A percentile compares a stretch with the other conserved stretches of the same genome.
These are phyloP conservation scores for Helicostylum pulchrum DNA, from an alignment of 192 early-diverging fungal genomes.

Conservation along the genomic window DNA sequence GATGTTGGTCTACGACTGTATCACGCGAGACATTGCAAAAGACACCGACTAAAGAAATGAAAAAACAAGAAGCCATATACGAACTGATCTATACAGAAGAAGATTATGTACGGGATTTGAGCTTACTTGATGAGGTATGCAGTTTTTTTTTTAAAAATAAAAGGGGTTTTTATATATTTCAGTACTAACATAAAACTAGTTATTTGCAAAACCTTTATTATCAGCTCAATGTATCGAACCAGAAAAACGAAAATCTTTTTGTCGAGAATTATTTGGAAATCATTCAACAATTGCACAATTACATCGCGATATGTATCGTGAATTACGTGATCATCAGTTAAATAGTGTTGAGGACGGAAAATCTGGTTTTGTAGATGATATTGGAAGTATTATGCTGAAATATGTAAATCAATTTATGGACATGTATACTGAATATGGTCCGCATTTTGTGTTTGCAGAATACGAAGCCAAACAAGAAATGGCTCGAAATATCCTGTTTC, in stretches of 20 bases:
- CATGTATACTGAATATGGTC: slow-evolving; percentile 78
- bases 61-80: slow-evolving; percentile 93
- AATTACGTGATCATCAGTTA: slow-evolving; percentile 52
- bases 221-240: slow-evolving; percentile 26
- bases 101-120: slow-evolving; percentile 89
- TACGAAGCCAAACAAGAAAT: slow-evolving; percentile 68
- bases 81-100: slow-evolving; percentile 90
- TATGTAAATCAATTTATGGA: slow-evolving; percentile 60
- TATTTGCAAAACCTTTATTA: slow-evolving; percentile 31
- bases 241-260: slow-evolving; percentile 41
- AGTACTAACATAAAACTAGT: neutral
- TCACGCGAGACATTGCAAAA: slow-evolving; percentile 67
- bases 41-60: slow-evolving; percentile 67
- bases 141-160: neutral
- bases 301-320: slow-evolving; percentile 55
- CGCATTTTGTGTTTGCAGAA: slow-evolving; percentile 72
- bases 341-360: slow-evolving; percentile 20
- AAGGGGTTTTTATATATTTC: neutral
- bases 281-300: slow-evolving; percentile 55
- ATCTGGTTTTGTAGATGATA: slow-evolving; percentile 59
- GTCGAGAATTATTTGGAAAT: slow-evolving; percentile 71
- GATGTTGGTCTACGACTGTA: slow-evolving; percentile 72
- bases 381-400: slow-evolving; percentile 79
- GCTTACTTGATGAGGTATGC: slow-evolving; percentile 60
- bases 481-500: slow-evolving; percentile 59